A percentile compares a stretch with the other conserved stretches of the same genome.
Evolutionary conservation across 352 stramenopile species (phyloP).

Genomic region (Globisporangium lucens): DNA sequence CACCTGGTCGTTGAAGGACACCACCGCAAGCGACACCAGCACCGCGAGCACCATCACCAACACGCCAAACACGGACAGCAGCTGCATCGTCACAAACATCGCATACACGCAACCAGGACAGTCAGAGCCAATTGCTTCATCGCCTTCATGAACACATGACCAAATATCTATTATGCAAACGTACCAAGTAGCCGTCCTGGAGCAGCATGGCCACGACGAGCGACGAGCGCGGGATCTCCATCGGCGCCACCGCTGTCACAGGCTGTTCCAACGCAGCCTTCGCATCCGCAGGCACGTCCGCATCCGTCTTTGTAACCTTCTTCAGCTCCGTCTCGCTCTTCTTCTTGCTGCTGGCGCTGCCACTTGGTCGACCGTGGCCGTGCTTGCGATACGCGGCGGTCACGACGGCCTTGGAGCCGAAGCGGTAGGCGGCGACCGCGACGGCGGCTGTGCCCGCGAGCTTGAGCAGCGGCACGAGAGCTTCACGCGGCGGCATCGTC

Average conservation of each 20-base stretch:
- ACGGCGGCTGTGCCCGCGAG: constrained; percentile 31
- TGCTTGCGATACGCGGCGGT: constrained; percentile 16
- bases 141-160: too few species aligned
- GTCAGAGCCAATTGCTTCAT: neutral
- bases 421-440: constrained; percentile 27
- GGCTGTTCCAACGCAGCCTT: constrained; percentile 6
- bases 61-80: constrained; percentile 49
- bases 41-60: constrained; percentile 52
- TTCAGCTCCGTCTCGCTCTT: neutral
- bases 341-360: neutral
- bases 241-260: constrained; percentile 12
- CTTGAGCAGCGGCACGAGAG: constrained; percentile 34
- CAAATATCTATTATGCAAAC: neutral
- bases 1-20: constrained; percentile 38
- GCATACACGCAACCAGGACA: neutral
- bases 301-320: neutral
- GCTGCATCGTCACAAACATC: constrained; percentile 9
- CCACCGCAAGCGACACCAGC: constrained; percentile 47
- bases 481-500: constrained; percentile 22
- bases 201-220: constrained; percentile 40
- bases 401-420: constrained; percentile 17
- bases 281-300: neutral
- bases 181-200: constrained; percentile 47
- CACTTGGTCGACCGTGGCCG: neutral
- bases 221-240: constrained; percentile 22